Evolutionary conservation across 2,329 filamentous ascomycete genomes (phyloP), one percentile per base, ranked within the genome.

Genomic region (Sphaerulina vaccinii): DNA sequence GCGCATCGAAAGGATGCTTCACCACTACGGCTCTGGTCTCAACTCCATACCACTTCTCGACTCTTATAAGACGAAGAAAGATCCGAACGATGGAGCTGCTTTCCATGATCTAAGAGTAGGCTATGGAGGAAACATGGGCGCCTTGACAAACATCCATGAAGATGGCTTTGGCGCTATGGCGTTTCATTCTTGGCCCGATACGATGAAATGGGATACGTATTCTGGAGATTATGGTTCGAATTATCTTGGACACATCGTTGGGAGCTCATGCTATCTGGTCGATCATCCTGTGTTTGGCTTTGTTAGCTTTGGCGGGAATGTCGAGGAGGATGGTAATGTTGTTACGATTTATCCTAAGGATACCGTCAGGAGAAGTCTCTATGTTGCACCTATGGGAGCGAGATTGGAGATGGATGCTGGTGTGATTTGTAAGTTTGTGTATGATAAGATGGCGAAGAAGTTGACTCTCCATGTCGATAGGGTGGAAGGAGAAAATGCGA

Each of bases 1-100:
- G 22, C 67, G 72, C 6, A 71, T 73, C 15, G 73, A 77, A 55
- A 67, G 75, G 3, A 77, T 80, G 64, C 76, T 83, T 52, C 81
- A 84, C 59, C 81, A 84, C 65, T 84, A 84, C 57, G 80, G 80
- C 15, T 82, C 79, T 0, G 77, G 73, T 0, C 75, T 84, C 5
- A 84, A 83, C 62, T 73, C 79, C 0, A 72, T 81, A 0, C 78
- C 80, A 1, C 68, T 82, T 1, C 74, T 84, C 2, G 72, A 73
- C 1, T 70, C 75, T 3, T 84, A 78, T 65, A 75, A 78, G 29
- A 23, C 50, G 3, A 3, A 29, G 13, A 27, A 27, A 10, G 48
- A 46, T 21, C 29, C 50, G 6, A 46, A 51, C 6, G 74, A 79
- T 57, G 9, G 9, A 3, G 27, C 27, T 4, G 27, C 27, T 13